A percentile compares a stretch with the other conserved stretches of the same genome.
Conservation (phyloP, 192 early-diverging fungal species). For the Backusella westeae region DNA sequence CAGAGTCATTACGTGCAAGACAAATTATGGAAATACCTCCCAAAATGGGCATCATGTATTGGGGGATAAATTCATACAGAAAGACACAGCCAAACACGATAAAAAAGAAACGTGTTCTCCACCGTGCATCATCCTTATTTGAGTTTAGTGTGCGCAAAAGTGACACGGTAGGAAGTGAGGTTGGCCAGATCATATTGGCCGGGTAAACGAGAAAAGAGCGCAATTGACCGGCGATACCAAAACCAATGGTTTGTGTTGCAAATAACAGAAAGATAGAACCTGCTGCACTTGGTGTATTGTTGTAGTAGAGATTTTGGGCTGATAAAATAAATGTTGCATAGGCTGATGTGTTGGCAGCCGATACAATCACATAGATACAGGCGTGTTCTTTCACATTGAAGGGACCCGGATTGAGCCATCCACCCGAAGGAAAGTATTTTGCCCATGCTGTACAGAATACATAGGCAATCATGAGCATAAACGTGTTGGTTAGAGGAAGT, state of each 20-base stretch:
- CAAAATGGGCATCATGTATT: conserved; percentile 40
- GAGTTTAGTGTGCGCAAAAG: conserved; percentile 40
- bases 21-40: conserved; percentile 38
- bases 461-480: conserved; percentile 75
- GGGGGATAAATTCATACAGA: conserved; percentile 43
- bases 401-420: conserved; percentile 42
- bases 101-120: conserved; percentile 39
- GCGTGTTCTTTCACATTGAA: conserved; percentile 51
- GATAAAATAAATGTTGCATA: conserved; percentile 38
- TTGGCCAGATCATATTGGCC: conserved; percentile 55
- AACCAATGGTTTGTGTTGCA: conserved; percentile 30
- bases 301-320: conserved; percentile 41
- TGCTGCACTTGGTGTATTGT: conserved; percentile 12
- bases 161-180: conserved; percentile 44
- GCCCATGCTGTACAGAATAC: conserved; percentile 68
- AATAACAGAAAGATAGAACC: conserved; percentile 27
- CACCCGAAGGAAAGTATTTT: conserved; percentile 52
- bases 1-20: conserved; percentile 30
- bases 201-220: conserved; percentile 48
- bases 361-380: conserved; percentile 44
- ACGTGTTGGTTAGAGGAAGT: conserved; percentile 58
- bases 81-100: conserved; percentile 37
- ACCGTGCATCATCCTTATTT: conserved; percentile 3
- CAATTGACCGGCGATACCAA: conserved; percentile 42
- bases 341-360: conserved; percentile 41